These are phyloP conservation scores for Colletotrichum brevisporum DNA, from an alignment of 2,329 filamentous ascomycete species.

Conservation along the genomic window DNA sequence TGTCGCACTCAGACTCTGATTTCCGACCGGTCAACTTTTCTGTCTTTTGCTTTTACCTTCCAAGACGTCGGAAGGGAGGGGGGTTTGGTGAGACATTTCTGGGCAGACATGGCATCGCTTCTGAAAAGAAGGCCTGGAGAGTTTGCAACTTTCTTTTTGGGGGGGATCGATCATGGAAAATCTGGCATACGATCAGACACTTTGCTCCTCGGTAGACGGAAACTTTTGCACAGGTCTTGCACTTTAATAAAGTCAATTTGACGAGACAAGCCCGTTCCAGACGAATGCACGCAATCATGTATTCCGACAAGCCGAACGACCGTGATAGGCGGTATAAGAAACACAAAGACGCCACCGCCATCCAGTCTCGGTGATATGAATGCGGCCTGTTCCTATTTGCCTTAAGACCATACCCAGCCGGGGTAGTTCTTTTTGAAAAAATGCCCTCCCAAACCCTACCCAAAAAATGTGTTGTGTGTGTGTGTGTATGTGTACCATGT, in stretches of 20 bases:
- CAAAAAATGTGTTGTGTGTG: slow-evolving; percentile 1
- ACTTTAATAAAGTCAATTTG: background rate
- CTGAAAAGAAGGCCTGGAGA: no score
- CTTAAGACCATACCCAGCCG: slow-evolving; percentile 27
- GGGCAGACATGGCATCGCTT: no score
- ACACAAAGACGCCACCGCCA: slow-evolving; percentile 36
- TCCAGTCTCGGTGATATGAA: slow-evolving; percentile 26
- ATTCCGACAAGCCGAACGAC: slow-evolving; percentile 33
- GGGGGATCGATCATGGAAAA: no score
- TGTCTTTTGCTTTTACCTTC: no score
- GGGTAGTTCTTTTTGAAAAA: slow-evolving; percentile 27
- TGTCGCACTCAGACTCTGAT: no score
- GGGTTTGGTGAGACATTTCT: no score
- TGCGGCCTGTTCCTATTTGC: slow-evolving; percentile 28
- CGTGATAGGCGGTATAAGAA: slow-evolving; percentile 32
- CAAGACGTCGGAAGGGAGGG: no score
- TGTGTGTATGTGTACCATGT: slow-evolving; percentile 4
- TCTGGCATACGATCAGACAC: no score
- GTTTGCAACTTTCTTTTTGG: no score
- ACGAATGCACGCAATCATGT: slow-evolving; percentile 22
- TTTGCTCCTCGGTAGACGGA: no score
- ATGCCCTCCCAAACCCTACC: slow-evolving; percentile 29
- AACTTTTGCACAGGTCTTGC: background rate
- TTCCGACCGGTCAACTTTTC: no score
- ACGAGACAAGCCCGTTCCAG: background rate